Evolutionary conservation across 495 filamentous ascomycete genomes (phyloP), one percentile per base, ranked within the genome.

Genomic region (Lasiosphaeria miniovina): DNA sequence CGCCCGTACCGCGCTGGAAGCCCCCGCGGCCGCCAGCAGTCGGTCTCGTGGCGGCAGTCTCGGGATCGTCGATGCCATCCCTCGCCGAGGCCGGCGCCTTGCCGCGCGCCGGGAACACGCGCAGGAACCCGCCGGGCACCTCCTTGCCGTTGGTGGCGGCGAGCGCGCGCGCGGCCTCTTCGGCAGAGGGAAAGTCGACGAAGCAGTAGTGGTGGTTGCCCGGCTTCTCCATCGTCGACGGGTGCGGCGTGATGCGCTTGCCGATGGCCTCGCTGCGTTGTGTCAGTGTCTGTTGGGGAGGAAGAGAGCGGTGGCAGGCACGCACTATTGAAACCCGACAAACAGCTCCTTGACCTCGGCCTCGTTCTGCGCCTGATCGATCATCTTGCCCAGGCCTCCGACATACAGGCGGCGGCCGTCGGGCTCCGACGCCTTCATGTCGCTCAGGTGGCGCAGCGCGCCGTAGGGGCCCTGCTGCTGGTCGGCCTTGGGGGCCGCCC

Each of bases 171-270:
- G 82, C 68, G 6, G 83, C 83, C 56, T 88, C 83, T 54, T 86
- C 77, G 1, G 73, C 63, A 54, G 73, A 82, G 49, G 69, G 66
- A 53, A 89, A 80, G 66, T 89, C 87, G 17, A 89, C 83, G 64
- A 88, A 89, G 61, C 84, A 81, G 72, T 86, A 88, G 71, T 89
- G 82, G 65, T 87, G 80, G 61, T 85, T 79, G 58, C 83, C 84
- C 0, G 79, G 72, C 43, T 78, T 75, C 34, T 77, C 72, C 40
- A 74, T 70, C 54, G 80, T 79, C 14, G 80, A 77, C 3, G 78
- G 75, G 63, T 85, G 83, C 14, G 84, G 82, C 12, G 80, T 72
- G 61, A 88, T 82, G 46, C 86, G 73, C 73, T 88, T 88, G 79
- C 84, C 86, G 50, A 88, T 78, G 31, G 82, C 79, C 63, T 84